Evolutionary conservation across 768 basidiomycete genomes (phyloP).

Genomic region (Rhodotorula graminis): DNA sequence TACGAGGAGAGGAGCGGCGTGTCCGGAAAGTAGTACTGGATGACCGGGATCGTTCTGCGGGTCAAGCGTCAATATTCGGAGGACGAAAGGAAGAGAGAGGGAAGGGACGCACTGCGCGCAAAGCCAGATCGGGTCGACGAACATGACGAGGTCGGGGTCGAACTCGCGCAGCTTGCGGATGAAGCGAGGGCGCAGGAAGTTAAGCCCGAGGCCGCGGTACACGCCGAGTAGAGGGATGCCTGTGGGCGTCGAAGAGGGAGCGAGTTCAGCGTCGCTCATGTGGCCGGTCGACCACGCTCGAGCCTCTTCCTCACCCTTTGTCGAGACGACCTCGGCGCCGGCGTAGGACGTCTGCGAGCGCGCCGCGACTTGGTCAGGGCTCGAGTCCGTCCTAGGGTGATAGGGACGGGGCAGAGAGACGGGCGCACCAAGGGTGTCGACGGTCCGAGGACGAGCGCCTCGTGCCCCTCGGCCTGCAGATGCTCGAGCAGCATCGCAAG

Average conservation of each 20-base stretch:
- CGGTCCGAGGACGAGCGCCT: constrained; percentile 51
- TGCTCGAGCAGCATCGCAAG: constrained; percentile 51
- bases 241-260: not conserved
- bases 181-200: constrained; percentile 51
- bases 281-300: too few relatives aligned
- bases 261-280: too few relatives aligned
- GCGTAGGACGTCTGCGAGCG: constrained; percentile 46
- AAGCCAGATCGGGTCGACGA: constrained; percentile 54
- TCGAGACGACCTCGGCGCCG: constrained; percentile 50
- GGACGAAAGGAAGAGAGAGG: not conserved
- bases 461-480: constrained; percentile 50
- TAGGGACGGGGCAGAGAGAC: too few relatives aligned
- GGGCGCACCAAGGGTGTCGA: constrained; percentile 9
- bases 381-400: too few relatives aligned
- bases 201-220: constrained; percentile 50
- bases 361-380: too few relatives aligned
- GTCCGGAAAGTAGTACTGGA: constrained; percentile 30
- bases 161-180: constrained; percentile 41
- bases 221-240: constrained; percentile 48
- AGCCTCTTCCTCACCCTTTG: constrained; percentile 36
- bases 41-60: constrained; percentile 21
- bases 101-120: constrained; percentile 47
- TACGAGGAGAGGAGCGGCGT: constrained; percentile 48
- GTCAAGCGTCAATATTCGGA: too few relatives aligned
- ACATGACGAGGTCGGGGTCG: constrained; percentile 52